phyloP scores from a whole-genome alignment of 225 moss, liverwort and hornwort genomes.

The Thuidium tamariscinum region DNA sequence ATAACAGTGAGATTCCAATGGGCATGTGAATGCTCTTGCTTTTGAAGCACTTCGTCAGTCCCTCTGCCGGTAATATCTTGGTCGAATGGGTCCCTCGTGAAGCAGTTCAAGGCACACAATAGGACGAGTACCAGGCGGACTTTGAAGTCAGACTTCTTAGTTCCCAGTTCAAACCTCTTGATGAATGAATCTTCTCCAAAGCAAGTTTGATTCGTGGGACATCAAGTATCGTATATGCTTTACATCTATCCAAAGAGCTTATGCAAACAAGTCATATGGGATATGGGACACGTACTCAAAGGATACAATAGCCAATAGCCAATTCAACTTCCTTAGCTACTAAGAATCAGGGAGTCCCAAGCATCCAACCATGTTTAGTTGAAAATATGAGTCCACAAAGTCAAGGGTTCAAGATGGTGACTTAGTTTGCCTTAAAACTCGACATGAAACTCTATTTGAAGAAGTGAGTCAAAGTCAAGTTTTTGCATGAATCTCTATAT shows the following conservation, averaged over 20 bases:
- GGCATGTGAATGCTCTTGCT: neutral
- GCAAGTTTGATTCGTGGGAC: too few species aligned
- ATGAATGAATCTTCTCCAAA: neutral
- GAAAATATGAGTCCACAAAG: neutral
- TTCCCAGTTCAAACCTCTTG: neutral
- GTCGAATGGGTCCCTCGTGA: neutral
- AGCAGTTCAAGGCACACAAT: neutral
- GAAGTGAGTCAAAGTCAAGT: neutral
- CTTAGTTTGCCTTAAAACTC: neutral
- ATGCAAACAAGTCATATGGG: neutral
- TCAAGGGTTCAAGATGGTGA: neutral
- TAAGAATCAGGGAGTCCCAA: neutral
- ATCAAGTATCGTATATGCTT: neutral
- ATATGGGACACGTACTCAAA: too few species aligned
- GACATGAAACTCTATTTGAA: neutral
- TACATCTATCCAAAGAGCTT: neutral
- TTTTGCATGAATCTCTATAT: neutral
- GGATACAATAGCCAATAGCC: fast-evolving
- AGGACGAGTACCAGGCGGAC: neutral
- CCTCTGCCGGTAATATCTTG: neutral
- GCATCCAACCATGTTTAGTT: neutral
- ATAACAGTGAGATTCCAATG: neutral
- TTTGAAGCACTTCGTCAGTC: neutral
- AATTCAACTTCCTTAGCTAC: fast-evolving
- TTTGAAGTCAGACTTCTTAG: neutral